Evolutionary conservation across 2,329 filamentous ascomycete species (phyloP), one percentile per base, ranked within the genome.

Genomic region (Aspergillus ustus): DNA sequence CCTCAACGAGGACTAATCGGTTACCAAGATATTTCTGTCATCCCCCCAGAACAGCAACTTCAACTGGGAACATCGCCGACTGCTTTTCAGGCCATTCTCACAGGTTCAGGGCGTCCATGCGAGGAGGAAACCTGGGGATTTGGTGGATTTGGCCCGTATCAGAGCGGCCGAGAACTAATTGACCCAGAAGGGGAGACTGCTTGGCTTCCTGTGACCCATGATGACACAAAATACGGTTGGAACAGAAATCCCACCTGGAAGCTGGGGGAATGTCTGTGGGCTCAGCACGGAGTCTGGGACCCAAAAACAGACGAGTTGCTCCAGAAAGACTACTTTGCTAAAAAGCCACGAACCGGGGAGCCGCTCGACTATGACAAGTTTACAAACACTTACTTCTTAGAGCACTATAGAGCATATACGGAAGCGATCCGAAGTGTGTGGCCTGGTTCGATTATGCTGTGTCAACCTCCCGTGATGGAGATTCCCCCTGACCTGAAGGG

Each of bases 241-340:
- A 93, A 91, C 73, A 87, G 95, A 66, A 92, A 96, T 72, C 85
- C 91, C 0, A 89, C 84, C 7, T 99, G 95, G 95, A 93, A 89
- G 75, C 80, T 99, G 19, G 95, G 95, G n/a, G 88, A 96, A 76
- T 98, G 95, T 72, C 76, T 99, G 45, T 99, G 95, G 95, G 94
- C 95, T 3, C 94, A 97, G 72, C 93, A 99, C 75, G 94, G 93
- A 1, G 87, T 99, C 6, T 99, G 95, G 95, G 92, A 99, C 72
- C 89, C 91, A 6, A 80, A 82, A 4, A 90, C 85, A 2, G 93
- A 97, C 73, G 87, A 85, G 0, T 80, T 99, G 5, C 77, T 97
- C 60, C 87, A 86, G 67, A 96, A 93, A 70, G 88, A 96, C 74
- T 97, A 98, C 76, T 99, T 99, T 72, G 84, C 87, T 8, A 91